A percentile compares a stretch with the other conserved stretches of the same genome.
phyloP scores from a whole-genome alignment of 495 filamentous ascomycete species.

The Lineolata rhizophorae region DNA sequence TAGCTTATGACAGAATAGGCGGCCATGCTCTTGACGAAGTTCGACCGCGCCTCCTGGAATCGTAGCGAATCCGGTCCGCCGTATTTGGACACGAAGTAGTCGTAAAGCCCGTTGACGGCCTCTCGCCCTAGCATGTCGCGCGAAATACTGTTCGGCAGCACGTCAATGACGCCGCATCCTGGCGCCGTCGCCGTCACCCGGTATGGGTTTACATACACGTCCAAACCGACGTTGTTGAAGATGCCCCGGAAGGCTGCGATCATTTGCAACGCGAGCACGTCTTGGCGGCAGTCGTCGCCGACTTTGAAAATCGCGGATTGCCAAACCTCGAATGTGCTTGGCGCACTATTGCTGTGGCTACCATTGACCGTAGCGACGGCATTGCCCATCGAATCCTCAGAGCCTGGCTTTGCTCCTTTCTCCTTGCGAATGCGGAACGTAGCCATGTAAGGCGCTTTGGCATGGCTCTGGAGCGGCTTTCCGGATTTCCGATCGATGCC shows the following conservation, averaged over 20 bases:
- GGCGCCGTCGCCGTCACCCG: slow-evolving; percentile 96
- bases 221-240: slow-evolving; percentile 79
- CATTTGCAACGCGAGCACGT: slow-evolving; percentile 92
- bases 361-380: slow-evolving; percentile 1
- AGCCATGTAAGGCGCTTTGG: slow-evolving; percentile 97
- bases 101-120: slow-evolving; percentile 91
- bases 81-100: slow-evolving; percentile 94
- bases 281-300: slow-evolving; percentile 93
- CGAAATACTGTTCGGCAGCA: slow-evolving; percentile 90
- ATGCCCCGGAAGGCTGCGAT: slow-evolving; percentile 93
- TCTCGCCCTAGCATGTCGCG: slow-evolving; percentile 97
- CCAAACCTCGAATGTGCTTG: slow-evolving; percentile 62
- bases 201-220: slow-evolving; percentile 94
- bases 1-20: slow-evolving; percentile 99
- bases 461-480: slow-evolving; percentile 90
- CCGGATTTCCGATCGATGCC: slow-evolving; percentile 95
- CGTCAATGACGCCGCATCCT: slow-evolving; percentile 95
- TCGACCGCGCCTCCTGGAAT: slow-evolving; percentile 88
- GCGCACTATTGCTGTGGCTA: slow-evolving; percentile 7
- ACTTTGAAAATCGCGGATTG: slow-evolving; percentile 99
- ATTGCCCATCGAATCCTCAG: slow-evolving; percentile 20
- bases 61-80: slow-evolving; percentile 81
- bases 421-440: slow-evolving; percentile 90
- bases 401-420: slow-evolving; percentile 25
- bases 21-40: slow-evolving; percentile 99